Conservation (phyloP, 345 rosid species). For the Salix purpurea region DNA sequence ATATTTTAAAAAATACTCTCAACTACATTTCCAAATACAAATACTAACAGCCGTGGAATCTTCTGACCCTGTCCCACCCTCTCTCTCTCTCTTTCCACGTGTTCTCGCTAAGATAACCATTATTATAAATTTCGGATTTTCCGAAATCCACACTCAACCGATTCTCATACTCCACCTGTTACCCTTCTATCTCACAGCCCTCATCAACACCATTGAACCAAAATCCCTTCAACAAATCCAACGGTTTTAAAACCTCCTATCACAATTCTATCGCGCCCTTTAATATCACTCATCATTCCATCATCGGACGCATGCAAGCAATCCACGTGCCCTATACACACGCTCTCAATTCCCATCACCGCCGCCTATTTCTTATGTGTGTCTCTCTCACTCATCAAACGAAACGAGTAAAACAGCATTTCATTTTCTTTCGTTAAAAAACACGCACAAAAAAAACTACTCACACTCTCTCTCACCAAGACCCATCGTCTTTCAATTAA, state of each 20-base stretch:
- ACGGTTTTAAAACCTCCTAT: not conserved
- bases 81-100: slow-evolving; percentile 13
- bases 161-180: not conserved
- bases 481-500: slow-evolving; percentile 20
- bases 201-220: not conserved
- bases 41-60: not conserved
- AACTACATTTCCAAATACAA: too few species aligned
- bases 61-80: slow-evolving; percentile 1
- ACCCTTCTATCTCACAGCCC: not conserved
- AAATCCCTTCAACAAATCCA: not conserved
- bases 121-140: not conserved
- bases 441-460: not conserved
- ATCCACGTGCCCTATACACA: slow-evolving; percentile 32
- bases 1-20: too few species aligned
- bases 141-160: not conserved
- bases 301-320: not conserved
- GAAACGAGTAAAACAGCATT: not conserved
- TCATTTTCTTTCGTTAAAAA: not conserved
- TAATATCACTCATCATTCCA: not conserved
- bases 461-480: not conserved
- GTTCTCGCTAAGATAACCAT: not conserved
- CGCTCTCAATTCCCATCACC: slow-evolving; percentile 26
- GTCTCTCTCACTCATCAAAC: not conserved
- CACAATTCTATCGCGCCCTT: not conserved
- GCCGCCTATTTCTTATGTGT: slow-evolving; percentile 13